Conservation (phyloP, 805 yeast genomes). For the Zygoascus tannicola region DNA sequence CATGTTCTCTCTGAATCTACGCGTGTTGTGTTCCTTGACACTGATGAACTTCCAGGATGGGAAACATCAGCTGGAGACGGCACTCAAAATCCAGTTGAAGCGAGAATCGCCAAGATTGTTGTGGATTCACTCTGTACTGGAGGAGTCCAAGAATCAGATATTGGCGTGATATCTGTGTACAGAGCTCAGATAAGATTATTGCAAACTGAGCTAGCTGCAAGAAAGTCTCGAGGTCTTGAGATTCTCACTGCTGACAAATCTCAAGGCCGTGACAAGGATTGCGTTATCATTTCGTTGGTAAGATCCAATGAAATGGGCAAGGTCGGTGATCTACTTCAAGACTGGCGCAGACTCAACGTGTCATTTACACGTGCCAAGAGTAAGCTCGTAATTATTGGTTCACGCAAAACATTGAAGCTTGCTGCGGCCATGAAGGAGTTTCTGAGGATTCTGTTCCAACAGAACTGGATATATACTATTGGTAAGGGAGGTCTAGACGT, state of each 20-base stretch:
- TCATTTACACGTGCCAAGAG: constrained; percentile 86
- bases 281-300: constrained; percentile 82
- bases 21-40: constrained; percentile 66
- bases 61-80: constrained; percentile 50
- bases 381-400: constrained; percentile 78
- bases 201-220: constrained; percentile 24
- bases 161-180: constrained; percentile 88
- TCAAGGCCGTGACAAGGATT: constrained; percentile 93
- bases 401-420: constrained; percentile 48
- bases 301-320: constrained; percentile 57
- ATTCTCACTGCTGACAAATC: constrained; percentile 88
- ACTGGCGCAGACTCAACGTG: constrained; percentile 89
- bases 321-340: constrained; percentile 72
- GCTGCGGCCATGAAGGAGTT: constrained; percentile 49
- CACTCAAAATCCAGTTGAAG: constrained; percentile 66
- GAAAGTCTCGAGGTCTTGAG: constrained; percentile 42
- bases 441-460: constrained; percentile 44
- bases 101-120: constrained; percentile 50
- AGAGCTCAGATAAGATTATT: constrained; percentile 65
- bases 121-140: constrained; percentile 47
- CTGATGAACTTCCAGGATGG: constrained; percentile 53
- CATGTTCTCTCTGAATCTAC: constrained; percentile 41
- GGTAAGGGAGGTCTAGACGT: constrained; percentile 27
- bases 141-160: constrained; percentile 50
- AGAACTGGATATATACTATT: constrained; percentile 57